Evolutionary conservation across 2,329 filamentous ascomycete species (phyloP), one percentile per base, ranked within the genome.

Genomic region (Xylariaceae sp.): DNA sequence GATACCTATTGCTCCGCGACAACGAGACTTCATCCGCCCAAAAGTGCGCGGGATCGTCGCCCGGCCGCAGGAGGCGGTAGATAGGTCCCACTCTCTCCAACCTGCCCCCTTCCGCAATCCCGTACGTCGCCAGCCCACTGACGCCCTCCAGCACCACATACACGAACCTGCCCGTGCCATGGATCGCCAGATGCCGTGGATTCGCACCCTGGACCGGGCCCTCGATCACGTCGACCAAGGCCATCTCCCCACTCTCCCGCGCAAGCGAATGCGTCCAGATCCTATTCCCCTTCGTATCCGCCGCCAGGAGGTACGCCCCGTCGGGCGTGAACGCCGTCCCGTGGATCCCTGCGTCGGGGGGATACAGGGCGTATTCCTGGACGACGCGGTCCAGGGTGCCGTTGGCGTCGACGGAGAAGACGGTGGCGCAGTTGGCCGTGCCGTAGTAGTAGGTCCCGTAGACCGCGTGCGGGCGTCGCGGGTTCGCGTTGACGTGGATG

Each of bases 311-410:
- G 59, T 74, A 75, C 43, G 69, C 68, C 53, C 72, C 71, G 30
- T 71, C 71, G 3, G 71, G 69, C 55, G 75, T 74, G 54, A 78
- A 74, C 26, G 76, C 74, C 63, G 74, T 73, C 50, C 76, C 76
- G 60, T 79, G 76, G 39, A 79, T 72, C 37, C 72, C 74, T 1
- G 75, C 76, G 51, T 72, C 70, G 35, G 67, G 60, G 7, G 64
- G 64, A 58, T 77, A 77, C 49, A 19, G 19, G 19, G 71, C 68
- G 65, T 74, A 77, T 60, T 74, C 72, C 57, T 77, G 74, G 4
- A 77, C 64, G 34, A 75, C 72, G 44, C 66, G 50, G 2, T 68
- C 67, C 5, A 77, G 65, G 7, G 62, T 65, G n/a, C 76, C 76
- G 46, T 70, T 67, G 9, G 68, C 56, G 50, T 71, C 67, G 6